Conservation (phyloP, 2,329 filamentous ascomycete genomes). For the Penicillium hordei region DNA sequence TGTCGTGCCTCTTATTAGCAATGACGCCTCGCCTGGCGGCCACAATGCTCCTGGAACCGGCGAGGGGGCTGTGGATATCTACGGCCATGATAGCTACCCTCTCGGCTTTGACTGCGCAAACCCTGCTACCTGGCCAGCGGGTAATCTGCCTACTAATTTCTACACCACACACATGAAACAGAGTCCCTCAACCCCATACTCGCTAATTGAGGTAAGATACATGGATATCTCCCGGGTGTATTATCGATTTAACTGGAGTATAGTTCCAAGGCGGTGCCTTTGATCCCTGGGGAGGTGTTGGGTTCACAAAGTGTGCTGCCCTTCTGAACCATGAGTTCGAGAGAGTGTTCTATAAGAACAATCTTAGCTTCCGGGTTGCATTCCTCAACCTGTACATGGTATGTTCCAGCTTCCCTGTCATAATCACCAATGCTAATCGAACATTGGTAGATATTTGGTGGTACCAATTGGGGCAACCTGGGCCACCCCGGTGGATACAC, state of each 20-base stretch:
- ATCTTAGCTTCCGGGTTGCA: conserved; percentile 63
- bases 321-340: conserved; percentile 73
- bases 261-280: conserved; percentile 71
- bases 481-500: conserved; percentile 67
- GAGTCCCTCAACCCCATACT: conserved; percentile 65
- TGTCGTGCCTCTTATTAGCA: conserved; percentile 71
- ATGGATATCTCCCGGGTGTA: not conserved
- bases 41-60: conserved; percentile 65
- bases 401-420: conserved; percentile 8
- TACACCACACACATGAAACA: conserved; percentile 56
- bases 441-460: conserved; percentile 60
- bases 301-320: conserved; percentile 65
- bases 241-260: conserved; percentile 12
- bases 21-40: conserved; percentile 64
- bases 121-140: conserved; percentile 60
- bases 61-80: conserved; percentile 60
- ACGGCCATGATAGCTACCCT: conserved; percentile 66
- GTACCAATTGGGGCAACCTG: conserved; percentile 81
- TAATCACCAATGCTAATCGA: not conserved
- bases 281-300: conserved; percentile 71
- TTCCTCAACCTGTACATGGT: conserved; percentile 78
- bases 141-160: conserved; percentile 58
- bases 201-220: conserved; percentile 56
- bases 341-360: conserved; percentile 77
- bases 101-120: conserved; percentile 51